Evolutionary conservation across 257 asterid species (phyloP), one percentile per base, ranked within the genome.

Genomic region (Plantago major): DNA sequence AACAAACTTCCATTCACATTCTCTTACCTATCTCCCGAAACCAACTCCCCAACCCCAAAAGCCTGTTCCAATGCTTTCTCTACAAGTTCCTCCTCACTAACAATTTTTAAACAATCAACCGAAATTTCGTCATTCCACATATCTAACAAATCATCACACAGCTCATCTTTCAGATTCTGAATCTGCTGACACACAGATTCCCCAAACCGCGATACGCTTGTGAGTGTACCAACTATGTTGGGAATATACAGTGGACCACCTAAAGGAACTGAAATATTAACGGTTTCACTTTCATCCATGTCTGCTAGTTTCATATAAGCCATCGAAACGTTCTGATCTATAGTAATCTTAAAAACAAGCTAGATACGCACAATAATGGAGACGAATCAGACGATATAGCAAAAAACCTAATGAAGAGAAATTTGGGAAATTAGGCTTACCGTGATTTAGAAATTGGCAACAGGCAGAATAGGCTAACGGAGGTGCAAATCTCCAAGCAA

Each of bases 41-140:
- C 63, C 53, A 70, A 69, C 49, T 40, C 61, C 10, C 44, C 65
- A 67, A 76, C 96, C 95, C 78, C 79, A 67, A 86, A 92, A 59
- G 90, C 95, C 77, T 84, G 95, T 66, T 83, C 82, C 55, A 88
- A 84, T 63, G 95, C 99, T 79, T 63, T 82, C 62, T 72, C 75
- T 28, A 84, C 90, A 55, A 89, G 73, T 51, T 92, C 97, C 50
- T 88, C 97, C 73, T 92, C 97, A 40, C 66, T 76, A 46, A 89
- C 58, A 69, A 78, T 82, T 74, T 83, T 89, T 60, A 92, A 89
- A 71, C 86, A 97, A 66, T 81, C 91, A 64, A 92, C 88, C 72
- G 72, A 78, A 59, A 77, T 77, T 28, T 90, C 95, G 53, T 85
- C 94, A 64, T 70, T 71, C 18, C 70, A 72, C 47, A 46, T 53